Percentiles rank a stretch among this genome's conserved stretches.
Evolutionary conservation across 78 protist species (phyloP).

Genomic region (Emiliania huxleyi): DNA sequence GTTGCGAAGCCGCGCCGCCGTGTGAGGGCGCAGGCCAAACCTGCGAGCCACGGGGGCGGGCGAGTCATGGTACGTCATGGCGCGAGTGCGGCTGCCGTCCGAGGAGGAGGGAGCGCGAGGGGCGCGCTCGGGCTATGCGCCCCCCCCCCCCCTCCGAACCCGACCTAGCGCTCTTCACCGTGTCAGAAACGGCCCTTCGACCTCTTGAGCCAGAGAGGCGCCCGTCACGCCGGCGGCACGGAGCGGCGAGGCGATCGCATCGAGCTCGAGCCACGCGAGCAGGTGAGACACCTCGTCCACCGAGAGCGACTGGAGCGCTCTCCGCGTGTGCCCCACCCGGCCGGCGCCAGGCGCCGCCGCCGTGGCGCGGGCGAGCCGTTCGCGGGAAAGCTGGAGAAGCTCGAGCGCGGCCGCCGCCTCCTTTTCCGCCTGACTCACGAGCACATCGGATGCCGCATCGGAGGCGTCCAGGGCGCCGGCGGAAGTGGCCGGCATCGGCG

Average conservation of each 20-base stretch:
- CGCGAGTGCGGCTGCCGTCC: no score
- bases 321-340: not conserved
- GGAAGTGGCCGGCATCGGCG: no score
- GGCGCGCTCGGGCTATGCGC: no score
- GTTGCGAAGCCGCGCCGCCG: not conserved
- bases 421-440: no score
- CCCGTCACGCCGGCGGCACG: not conserved
- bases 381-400: not conserved
- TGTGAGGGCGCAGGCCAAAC: not conserved
- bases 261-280: not conserved
- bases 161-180: no score
- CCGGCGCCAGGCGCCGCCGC: not conserved
- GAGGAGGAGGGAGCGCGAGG: no score
- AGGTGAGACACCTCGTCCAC: not conserved
- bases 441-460: no score
- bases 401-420: not conserved
- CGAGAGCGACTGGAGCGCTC: not conserved
- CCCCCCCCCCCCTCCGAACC: no score
- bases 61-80: no score
- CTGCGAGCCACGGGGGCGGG: no score
- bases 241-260: not conserved
- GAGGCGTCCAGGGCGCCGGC: no score
- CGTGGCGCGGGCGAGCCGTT: not conserved
- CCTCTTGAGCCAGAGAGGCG: not conserved
- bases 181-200: not conserved